phyloP scores from a whole-genome alignment of 1,139 yeast species.

The Yamadazyma trypodendri region DNA sequence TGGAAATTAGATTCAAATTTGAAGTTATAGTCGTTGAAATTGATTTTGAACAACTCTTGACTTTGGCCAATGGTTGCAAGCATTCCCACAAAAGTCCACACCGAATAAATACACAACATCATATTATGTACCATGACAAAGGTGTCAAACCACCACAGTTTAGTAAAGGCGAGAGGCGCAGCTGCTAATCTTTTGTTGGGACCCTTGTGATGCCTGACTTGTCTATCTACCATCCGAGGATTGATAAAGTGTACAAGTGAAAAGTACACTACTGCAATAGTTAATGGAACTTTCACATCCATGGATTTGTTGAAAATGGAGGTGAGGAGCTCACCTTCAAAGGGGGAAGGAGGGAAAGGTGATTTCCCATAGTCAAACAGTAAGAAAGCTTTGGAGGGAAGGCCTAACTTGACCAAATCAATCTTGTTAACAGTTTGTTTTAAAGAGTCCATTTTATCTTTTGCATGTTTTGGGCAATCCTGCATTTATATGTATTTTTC shows the following conservation, averaged over 20 bases:
- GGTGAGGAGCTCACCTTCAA: conserved; percentile 26
- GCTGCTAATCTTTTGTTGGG: conserved; percentile 20
- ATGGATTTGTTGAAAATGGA: conserved; percentile 30
- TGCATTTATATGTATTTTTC: conserved; percentile 3
- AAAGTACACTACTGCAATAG: conserved; percentile 62
- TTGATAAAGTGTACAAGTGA: conserved; percentile 58
- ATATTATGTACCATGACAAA: conserved; percentile 64
- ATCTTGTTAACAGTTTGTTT: conserved; percentile 9
- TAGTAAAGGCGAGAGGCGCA: conserved; percentile 55
- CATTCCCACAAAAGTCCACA: conserved; percentile 76
- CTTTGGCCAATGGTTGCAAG: conserved; percentile 45
- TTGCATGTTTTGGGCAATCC: conserved; percentile 12
- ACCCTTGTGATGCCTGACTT: conserved; percentile 19
- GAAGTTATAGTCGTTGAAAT: conserved; percentile 13
- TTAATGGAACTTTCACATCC: conserved; percentile 50
- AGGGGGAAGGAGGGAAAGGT: conserved; percentile 40
- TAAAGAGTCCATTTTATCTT: conserved; percentile 4
- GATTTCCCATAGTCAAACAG: conserved; percentile 31
- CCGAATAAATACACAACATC: conserved; percentile 62
- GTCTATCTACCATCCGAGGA: conserved; percentile 38
- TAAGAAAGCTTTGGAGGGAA: conserved; percentile 36
- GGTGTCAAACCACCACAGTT: conserved; percentile 45
- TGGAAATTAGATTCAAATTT: conserved; percentile 18
- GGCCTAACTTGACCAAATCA: conserved; percentile 33
- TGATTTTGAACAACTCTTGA: conserved; percentile 26